Percentiles rank a stretch among this genome's conserved stretches.
Conservation (phyloP, 768 basidiomycete genomes). For the Phaffia tasmanica region DNA sequence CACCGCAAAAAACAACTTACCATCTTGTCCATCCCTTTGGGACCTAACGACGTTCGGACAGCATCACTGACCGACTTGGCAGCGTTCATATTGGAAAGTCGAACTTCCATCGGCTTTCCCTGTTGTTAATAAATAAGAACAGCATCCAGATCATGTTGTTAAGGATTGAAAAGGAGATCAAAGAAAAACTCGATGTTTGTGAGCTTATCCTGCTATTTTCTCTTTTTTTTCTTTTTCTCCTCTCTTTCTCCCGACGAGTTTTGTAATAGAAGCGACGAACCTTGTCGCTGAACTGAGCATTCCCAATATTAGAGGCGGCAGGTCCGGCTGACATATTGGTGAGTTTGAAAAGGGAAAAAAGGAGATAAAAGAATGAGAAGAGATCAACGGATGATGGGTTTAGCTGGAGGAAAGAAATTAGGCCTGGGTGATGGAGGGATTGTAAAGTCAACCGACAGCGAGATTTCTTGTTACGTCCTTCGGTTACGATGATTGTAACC, state of each 20-base stretch:
- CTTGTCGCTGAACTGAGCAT: constrained; percentile 32
- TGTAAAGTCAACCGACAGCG: no score
- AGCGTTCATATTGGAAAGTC: constrained; percentile 92
- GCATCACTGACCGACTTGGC: constrained; percentile 96
- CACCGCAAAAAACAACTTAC: constrained; percentile 39
- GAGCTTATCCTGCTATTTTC: no score
- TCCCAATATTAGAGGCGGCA: constrained; percentile 31
- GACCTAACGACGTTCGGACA: constrained; percentile 89
- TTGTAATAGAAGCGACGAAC: constrained; percentile 15
- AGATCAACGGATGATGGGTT: not conserved
- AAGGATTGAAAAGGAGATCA: not conserved
- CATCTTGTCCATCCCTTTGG: constrained; percentile 99
- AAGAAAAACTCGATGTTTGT: no score
- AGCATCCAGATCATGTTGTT: not conserved
- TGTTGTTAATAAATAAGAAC: constrained; percentile 34
- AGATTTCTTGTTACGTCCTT: no score
- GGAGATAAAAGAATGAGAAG: constrained; percentile 3
- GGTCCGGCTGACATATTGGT: not conserved
- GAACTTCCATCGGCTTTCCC: constrained; percentile 97
- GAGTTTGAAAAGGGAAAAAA: not conserved
- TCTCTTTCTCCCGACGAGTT: not conserved
- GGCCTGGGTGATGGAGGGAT: no score
- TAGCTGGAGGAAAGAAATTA: no score
- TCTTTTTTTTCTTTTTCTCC: no score
- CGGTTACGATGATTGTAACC: not conserved